phyloP scores from a whole-genome alignment of 495 filamentous ascomycete species.

The Aspergillus saccharolyticus region DNA sequence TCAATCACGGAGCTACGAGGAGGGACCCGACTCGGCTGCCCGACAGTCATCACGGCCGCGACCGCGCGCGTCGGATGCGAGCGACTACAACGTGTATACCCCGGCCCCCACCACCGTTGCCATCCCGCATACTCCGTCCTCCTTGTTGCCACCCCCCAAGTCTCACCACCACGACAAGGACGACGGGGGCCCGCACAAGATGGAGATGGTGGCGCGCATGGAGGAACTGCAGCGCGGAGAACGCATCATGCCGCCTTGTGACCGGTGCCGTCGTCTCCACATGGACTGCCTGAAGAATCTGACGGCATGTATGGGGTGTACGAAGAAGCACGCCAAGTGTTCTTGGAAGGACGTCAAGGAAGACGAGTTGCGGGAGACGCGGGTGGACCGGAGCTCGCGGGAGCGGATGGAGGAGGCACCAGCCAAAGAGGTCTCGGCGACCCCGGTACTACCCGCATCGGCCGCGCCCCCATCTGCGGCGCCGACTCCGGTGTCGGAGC shows the following conservation, averaged over 20 bases:
- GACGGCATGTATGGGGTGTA: conserved; percentile 81
- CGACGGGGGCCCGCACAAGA: conserved; percentile 57
- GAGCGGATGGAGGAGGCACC: conserved; percentile 21
- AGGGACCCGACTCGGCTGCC: conserved; percentile 22
- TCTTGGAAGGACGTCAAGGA: conserved; percentile 73
- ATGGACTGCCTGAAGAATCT: conserved; percentile 81
- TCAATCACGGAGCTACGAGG: conserved; percentile 34
- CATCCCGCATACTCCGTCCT: conserved; percentile 49
- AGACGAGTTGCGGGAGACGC: conserved; percentile 52
- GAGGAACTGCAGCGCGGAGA: conserved; percentile 70
- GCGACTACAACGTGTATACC: conserved; percentile 35
- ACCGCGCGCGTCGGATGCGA: conserved; percentile 35
- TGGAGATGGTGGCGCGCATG: conserved; percentile 67
- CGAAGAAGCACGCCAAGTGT: conserved; percentile 83
- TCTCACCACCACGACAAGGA: conserved; percentile 48
- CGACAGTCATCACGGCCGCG: conserved; percentile 30
- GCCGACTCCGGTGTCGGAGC: conserved; percentile 15
- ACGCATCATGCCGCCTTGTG: conserved; percentile 70
- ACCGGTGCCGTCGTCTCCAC: conserved; percentile 72
- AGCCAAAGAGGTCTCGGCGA: conserved; percentile 12
- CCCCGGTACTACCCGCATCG: conserved; percentile 4
- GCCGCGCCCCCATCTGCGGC: conserved; percentile 15
- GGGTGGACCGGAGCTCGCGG: conserved; percentile 11
- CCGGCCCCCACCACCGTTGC: conserved; percentile 42
- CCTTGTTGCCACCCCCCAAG: conserved; percentile 46